Evolutionary conservation across 768 basidiomycete species (phyloP).

Genomic region (Collybiopsis confluens): DNA sequence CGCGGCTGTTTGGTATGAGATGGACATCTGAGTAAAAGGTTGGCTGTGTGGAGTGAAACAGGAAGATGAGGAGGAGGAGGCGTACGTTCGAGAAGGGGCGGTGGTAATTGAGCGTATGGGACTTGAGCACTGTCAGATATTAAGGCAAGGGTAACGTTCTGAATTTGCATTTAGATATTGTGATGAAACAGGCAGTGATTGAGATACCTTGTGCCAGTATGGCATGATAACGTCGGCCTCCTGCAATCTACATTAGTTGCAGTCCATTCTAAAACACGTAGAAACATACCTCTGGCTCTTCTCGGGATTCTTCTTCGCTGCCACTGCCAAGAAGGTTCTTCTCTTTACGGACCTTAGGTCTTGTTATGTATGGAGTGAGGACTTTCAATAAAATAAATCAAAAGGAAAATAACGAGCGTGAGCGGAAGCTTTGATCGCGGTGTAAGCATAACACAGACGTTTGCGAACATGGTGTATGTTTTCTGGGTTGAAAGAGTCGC

Average conservation of each 20-base stretch:
- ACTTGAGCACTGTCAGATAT: conserved; percentile 66
- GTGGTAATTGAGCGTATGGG: conserved; percentile 50
- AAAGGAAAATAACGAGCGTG: no score
- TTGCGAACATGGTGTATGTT: conserved; percentile 72
- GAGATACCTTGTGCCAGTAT: conserved; percentile 75
- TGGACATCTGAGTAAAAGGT: conserved; percentile 47
- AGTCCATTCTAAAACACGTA: conserved; percentile 3
- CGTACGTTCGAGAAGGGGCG: conserved; percentile 61
- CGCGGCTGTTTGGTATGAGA: conserved; percentile 54
- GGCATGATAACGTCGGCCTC: conserved; percentile 63
- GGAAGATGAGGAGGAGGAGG: conserved; percentile 12
- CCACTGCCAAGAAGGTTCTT: conserved; percentile 67
- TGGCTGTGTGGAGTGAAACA: conserved; percentile 9
- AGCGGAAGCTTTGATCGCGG: not conserved
- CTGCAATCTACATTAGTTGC: not conserved
- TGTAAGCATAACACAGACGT: conserved; percentile 41
- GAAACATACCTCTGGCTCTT: conserved; percentile 46
- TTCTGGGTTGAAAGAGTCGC: conserved; percentile 44
- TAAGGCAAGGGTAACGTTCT: conserved; percentile 88
- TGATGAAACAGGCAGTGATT: not conserved
- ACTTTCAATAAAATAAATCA: conserved; percentile 37
- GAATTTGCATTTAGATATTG: not conserved
- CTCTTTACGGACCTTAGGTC: conserved; percentile 68
- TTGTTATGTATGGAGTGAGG: conserved; percentile 80
- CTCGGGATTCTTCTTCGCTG: conserved; percentile 33